Evolutionary conservation across 495 filamentous ascomycete species (phyloP).

Genomic region (Articulospora tetracladia): DNA sequence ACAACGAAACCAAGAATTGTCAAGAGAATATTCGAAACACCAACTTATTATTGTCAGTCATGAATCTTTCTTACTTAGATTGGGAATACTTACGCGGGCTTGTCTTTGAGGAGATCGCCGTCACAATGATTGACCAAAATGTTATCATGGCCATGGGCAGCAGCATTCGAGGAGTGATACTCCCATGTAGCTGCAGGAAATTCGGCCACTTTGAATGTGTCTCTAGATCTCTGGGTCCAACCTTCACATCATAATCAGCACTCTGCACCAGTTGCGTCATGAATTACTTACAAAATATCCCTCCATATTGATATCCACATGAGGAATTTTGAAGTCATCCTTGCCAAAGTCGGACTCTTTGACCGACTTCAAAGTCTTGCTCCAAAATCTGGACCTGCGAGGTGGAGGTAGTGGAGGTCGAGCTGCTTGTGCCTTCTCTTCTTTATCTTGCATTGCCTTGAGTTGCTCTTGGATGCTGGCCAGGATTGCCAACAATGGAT

Average conservation of each 20-base stretch:
- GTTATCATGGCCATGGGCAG: constrained; percentile 65
- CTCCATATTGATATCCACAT: constrained; percentile 5
- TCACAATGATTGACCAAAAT: constrained; percentile 66
- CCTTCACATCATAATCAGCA: constrained; percentile 17
- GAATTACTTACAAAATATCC: neutral
- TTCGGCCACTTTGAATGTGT: constrained; percentile 79
- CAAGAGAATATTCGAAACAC: constrained; percentile 66
- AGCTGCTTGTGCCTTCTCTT: neutral
- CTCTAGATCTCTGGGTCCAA: constrained; percentile 64
- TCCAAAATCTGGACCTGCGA: neutral
- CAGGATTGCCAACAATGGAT: neutral
- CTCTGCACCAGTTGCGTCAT: neutral
- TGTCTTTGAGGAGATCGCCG: constrained; percentile 51
- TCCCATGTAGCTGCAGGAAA: constrained; percentile 76
- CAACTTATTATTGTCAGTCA: constrained; percentile 30
- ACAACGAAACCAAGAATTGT: constrained; percentile 92
- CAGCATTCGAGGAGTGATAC: constrained; percentile 76
- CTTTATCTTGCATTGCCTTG: neutral
- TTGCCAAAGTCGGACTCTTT: neutral
- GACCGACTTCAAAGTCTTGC: neutral
- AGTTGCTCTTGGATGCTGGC: neutral
- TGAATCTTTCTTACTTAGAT: neutral
- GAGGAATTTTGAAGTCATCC: neutral
- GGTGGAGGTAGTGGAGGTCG: neutral
- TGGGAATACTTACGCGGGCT: constrained; percentile 20